Evolutionary conservation across 169 alveolate species (phyloP), one percentile per base, ranked within the genome.

Genomic region (Cryptosporidium felis): DNA sequence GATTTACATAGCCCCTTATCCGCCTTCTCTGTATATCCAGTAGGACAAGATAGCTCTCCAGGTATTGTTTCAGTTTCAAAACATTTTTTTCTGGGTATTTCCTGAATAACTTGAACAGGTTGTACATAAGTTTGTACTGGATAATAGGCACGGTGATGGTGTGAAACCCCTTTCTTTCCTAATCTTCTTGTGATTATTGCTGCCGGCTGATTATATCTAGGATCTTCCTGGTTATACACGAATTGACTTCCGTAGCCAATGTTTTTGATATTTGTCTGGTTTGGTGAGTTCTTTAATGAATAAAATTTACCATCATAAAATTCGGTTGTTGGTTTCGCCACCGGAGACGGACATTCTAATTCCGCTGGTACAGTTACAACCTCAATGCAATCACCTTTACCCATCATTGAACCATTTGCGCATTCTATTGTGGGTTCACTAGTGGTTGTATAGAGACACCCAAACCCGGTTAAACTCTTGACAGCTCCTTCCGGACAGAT

Each of bases 281-380:
- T 26, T 44, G 34, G 18, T 66, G 82, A 32, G 18, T 66, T 66
- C 49, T 44, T 49, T 30, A 66, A 63, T 5, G 65, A 46, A 47
- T 66, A 49, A 34, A 32, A 66, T 44, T 66, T 66, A 45, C 82
- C 63, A 47, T 66, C 82, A 66, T 28, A 66, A 30, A 66, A 32
- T 16, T 66, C 49, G 34, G 26, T 45, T 6, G 62, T 32, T 66
- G 53, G 53, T 16, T 61, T 61, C 40, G 80, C 58, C 5, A 42
- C 8, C 32, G 63, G 63, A 28, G 10, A 28, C 49, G 82, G 82
- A 26, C 82, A 66, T 26, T 66, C 63, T 18, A 66, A 49, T n/a
- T 66, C 82, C 49, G 82, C 82, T 66, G 82, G 82, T 26, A 66
- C 63, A 47, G 82, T 66, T 6, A 66, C 45, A 30, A 66, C 82